Base-by-base conservation (phyloP, 75 land plant species). In the Selaginella moellendorffii region DNA sequence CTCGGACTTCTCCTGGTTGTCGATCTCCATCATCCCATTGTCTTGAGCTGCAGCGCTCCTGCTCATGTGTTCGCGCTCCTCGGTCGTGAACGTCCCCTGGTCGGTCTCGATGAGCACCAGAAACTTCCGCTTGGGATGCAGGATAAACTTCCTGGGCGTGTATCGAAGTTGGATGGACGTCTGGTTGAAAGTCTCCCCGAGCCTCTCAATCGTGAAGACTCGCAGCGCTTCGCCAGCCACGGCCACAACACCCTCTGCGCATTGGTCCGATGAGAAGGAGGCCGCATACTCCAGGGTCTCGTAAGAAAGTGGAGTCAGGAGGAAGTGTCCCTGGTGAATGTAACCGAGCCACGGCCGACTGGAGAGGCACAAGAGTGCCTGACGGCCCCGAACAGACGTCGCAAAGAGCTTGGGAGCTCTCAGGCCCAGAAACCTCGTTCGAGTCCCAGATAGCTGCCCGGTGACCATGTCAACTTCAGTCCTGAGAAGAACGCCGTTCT, bases 391-490 rank as follows among this genome's bases (percentile, higher is more conserved):
- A 1, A 95, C 82, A 27, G 64, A 17, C 28, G 86, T 71, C 61
- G 96, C 80, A 62, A 89, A 89, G 26, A 89, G 85, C 75, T 92
- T 95, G 24, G 90, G 99, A 0, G 90, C 79, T 67, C 90, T 75
- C 74, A 95, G 46, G 28, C 99, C 99, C 62, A 95, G 78, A 81
- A 95, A 95, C 14, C 99, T 77, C 1, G 99, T 89, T n/a, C 96
- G 72, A 0, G 88, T 77, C 69, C 89, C 96, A 25, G 99, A 89
- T n/a, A 95, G 85, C 71, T 89, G 83, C 18, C 99, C 99, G 9
- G 90, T 89, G 52, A 86, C 87, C 99, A 95, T 88, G 74, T 95
- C 99, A 5, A 92, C 98, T 24, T 83, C 96, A 31, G 96, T 88
- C 65, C 98, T 77, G 58, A 85, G 83, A 53, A 89, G 69, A 56